phyloP scores from a whole-genome alignment of 768 basidiomycete species.

The Phlebiopsis flavidoalba region DNA sequence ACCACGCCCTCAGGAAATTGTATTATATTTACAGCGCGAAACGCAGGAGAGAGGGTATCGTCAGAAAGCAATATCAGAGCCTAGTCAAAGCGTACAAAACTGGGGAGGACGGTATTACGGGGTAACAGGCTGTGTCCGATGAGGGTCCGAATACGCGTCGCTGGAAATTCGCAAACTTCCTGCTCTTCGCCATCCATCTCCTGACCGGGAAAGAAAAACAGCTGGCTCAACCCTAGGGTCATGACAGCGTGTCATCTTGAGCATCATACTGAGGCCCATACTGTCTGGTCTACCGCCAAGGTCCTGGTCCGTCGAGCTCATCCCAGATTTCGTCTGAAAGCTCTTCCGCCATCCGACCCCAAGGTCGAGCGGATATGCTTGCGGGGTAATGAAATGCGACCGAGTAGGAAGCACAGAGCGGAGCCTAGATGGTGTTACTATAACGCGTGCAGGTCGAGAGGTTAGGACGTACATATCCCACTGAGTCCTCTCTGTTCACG shows the following conservation, averaged over 20 bases:
- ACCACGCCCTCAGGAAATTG: too few species aligned
- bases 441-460: background rate
- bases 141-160: too few species aligned
- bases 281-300: conserved; percentile 31
- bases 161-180: background rate
- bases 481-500: conserved; percentile 69
- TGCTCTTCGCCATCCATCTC: conserved; percentile 13
- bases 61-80: too few species aligned
- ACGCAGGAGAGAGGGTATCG: too few species aligned
- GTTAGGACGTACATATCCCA: conserved; percentile 58
- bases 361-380: conserved; percentile 53
- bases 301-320: conserved; percentile 39
- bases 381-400: conserved; percentile 61
- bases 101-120: too few species aligned
- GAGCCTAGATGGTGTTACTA: conserved; percentile 45
- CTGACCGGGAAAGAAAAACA: conserved; percentile 31
- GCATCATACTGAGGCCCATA: conserved; percentile 51
- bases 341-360: conserved; percentile 66
- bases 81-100: too few species aligned
- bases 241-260: conserved; percentile 71
- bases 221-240: conserved; percentile 67
- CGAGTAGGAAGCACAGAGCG: conserved; percentile 68
- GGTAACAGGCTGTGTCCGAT: too few species aligned
- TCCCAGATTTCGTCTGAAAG: conserved; percentile 65
- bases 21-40: too few species aligned